Evolutionary conservation across 805 yeast genomes (phyloP), one percentile per base, ranked within the genome.

Genomic region (Starmerella apicola): DNA sequence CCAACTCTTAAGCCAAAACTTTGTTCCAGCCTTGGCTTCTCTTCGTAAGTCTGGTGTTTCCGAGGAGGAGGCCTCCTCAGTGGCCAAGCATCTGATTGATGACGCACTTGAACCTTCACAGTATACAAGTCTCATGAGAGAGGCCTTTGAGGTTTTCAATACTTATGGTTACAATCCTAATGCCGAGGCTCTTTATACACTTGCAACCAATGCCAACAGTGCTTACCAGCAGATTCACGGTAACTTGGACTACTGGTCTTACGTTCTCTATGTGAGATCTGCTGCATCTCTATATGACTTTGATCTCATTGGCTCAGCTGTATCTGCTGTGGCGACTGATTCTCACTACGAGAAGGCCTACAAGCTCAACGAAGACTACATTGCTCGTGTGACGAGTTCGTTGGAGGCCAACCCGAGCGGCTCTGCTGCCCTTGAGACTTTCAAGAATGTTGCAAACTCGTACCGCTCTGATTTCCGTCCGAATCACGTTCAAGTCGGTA

Each of bases 11-110:
- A 39, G 44, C 20, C 15, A 24, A 3, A n/a, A 20, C 22, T 26
- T 45, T 21, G 44, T 45, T 25, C 18, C 31, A 15, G 27, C 26
- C 3, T 43, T 44, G 6, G 38, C 36, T 2, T 20, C n/a, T 13
- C 31, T 45, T 20, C 49, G 49, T 36, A 29, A 39, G 10, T 3
- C 24, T 10, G 32, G 32, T 17, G 44, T 45, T 12, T 36, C 46
- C 15, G 37, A 15, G 28, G 22, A 19, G 9, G 34, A 34, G 20
- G 49, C 49, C 28, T 42, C 46, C 10, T 39, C 45, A 4, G 45
- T 40, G 4, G 49, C 49, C 12, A 28, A 34, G 33, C 32, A 22
- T 13, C 34, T 45, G 20, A 31, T 42, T 8, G 46, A 45, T 5
- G 42, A 22, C 13, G 45, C 27, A 3, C 37, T 45, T 12, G 22